Conservation (phyloP, 371 early-diverging fungal species). For the Cokeromyces recurvatus region DNA sequence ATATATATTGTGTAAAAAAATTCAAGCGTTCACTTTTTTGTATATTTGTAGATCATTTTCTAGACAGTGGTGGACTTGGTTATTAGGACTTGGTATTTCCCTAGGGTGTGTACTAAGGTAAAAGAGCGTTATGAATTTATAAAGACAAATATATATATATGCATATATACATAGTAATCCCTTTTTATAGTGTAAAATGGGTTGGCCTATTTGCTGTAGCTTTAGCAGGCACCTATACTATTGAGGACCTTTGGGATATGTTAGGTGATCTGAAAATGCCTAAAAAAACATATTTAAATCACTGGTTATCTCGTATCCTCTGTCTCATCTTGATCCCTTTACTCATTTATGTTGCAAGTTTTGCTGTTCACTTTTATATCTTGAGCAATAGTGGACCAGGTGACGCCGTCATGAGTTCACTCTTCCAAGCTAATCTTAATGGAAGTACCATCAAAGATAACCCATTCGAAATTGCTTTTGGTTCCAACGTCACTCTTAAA, state of each 20-base stretch:
- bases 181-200: constrained; percentile 92
- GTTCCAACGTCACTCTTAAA: constrained; percentile 89
- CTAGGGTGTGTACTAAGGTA: constrained; percentile 60
- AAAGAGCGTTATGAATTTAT: too few species aligned
- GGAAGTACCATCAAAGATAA: constrained; percentile 78
- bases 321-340: constrained; percentile 87
- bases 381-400: constrained; percentile 87
- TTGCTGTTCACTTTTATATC: constrained; percentile 90
- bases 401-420: constrained; percentile 94
- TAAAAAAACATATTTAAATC: constrained; percentile 63
- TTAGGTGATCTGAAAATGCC: constrained; percentile 78
- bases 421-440: constrained; percentile 92
- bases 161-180: neutral
- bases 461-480: constrained; percentile 87
- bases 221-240: constrained; percentile 90
- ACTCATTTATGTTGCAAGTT: constrained; percentile 82
- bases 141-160: neutral
- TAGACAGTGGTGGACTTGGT: constrained; percentile 80
- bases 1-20: too few species aligned
- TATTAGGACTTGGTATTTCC: constrained; percentile 86
- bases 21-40: neutral
- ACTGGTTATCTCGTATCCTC: constrained; percentile 74
- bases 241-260: constrained; percentile 92
- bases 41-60: constrained; percentile 65
- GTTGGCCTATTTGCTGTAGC: constrained; percentile 96